A percentile compares a stretch with the other conserved stretches of the same genome.
Evolutionary conservation across 306 rosid species (phyloP).

Genomic region (Glycine soja): DNA sequence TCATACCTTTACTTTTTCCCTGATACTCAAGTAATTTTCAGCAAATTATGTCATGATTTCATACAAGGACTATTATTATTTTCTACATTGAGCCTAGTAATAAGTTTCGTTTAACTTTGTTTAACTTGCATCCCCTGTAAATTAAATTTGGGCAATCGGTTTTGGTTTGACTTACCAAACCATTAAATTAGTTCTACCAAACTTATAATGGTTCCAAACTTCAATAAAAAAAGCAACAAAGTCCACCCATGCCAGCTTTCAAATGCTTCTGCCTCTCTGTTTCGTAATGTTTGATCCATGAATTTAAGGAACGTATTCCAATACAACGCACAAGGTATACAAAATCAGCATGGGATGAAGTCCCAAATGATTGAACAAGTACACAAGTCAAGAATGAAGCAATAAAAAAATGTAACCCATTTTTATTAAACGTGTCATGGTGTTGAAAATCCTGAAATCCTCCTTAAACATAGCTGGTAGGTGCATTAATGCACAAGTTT

Average conservation of each 20-base stretch:
- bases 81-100: neutral
- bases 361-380: constrained; percentile 63
- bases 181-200: constrained; percentile 8
- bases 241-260: constrained; percentile 64
- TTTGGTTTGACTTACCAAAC: constrained; percentile 27
- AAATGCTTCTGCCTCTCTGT: constrained; percentile 56
- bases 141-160: neutral
- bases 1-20: neutral
- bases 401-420: constrained; percentile 37
- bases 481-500: constrained; percentile 66
- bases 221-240: constrained; percentile 46
- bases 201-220: constrained; percentile 11
- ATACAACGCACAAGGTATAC: constrained; percentile 47
- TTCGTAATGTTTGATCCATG: constrained; percentile 52
- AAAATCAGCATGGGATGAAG: constrained; percentile 56
- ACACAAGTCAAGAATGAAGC: constrained; percentile 59
- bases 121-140: neutral
- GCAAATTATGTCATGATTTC: constrained; percentile 12
- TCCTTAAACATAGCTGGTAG: constrained; percentile 60
- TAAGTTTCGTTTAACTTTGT: neutral
- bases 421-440: constrained; percentile 26
- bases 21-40: constrained; percentile 21
- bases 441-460: constrained; percentile 54
- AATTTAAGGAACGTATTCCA: constrained; percentile 48
- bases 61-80: constrained; percentile 12